These are phyloP conservation scores for Boletellus sp. DNA, from an alignment of 768 basidiomycete genomes.

Conservation along the genomic window DNA sequence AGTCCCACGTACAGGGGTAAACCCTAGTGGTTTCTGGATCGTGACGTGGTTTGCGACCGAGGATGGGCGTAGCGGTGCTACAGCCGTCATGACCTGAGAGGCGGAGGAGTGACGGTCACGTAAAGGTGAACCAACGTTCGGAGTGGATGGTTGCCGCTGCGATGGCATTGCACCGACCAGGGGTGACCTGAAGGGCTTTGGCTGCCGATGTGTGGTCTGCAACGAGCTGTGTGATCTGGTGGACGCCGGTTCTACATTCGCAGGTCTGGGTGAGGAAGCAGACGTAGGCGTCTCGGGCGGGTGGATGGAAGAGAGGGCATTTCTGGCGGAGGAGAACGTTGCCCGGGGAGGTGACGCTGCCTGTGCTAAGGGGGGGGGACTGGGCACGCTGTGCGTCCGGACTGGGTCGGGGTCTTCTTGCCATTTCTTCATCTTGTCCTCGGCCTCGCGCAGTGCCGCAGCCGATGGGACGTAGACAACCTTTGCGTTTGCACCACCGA, in stretches of 20 bases:
- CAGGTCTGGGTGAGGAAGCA: conserved; percentile 23
- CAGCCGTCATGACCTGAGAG: conserved; percentile 15
- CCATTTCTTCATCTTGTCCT: conserved; percentile 51
- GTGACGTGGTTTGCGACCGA: conserved; percentile 11
- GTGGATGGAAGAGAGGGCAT: conserved; percentile 28
- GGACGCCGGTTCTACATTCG: conserved; percentile 17
- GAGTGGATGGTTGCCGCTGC: conserved; percentile 23
- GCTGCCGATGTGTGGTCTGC: conserved; percentile 12
- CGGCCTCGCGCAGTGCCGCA: conserved; percentile 51
- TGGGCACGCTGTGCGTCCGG: conserved; percentile 20
- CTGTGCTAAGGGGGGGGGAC: conserved; percentile 3
- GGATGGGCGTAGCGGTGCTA: conserved; percentile 37
- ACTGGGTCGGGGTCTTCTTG: conserved; percentile 31
- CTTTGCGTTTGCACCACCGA: conserved; percentile 3
- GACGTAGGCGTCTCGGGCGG: conserved; percentile 41
- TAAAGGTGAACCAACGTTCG: conserved; percentile 27
- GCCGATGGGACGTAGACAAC: conserved; percentile 51
- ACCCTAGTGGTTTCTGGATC: conserved; percentile 21
- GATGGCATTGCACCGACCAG: conserved; percentile 23
- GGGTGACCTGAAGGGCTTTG: conserved; percentile 49
- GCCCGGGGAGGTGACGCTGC: conserved; percentile 21
- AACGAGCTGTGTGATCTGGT: conserved; percentile 9
- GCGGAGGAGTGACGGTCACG: conserved; percentile 3
- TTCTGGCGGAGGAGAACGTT: conserved; percentile 38
- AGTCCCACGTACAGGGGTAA: conserved; percentile 23